Base-by-base conservation (phyloP, 768 basidiomycete species). In the Exidia glandulosa region DNA sequence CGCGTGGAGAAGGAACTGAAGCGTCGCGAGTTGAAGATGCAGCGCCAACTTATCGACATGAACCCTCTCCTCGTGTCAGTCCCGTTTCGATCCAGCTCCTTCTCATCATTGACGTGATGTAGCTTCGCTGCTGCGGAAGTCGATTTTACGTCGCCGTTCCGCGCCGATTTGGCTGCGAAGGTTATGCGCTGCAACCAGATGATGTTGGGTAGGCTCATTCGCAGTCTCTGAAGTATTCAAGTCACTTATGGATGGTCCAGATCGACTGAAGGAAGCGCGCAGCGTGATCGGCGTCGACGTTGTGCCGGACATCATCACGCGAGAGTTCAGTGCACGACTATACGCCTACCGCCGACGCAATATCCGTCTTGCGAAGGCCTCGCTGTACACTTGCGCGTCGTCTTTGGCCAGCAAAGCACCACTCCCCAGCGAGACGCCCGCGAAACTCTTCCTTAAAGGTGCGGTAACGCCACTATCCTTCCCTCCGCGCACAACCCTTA, bases 81-180 rank as follows among this genome's bases (percentile, higher is more conserved):
- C 33, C 14, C 31, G 3, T 13, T 25, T 27, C n/a, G 32, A 27
- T 2, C 5, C 14, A 19, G 2, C 47, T 25, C 4, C 19, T 27
- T n/a, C 25, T 34, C 12, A 12, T 25, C 33, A 32, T 10, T 62
- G 30, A 23, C 25, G 29, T n/a, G 48, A n/a, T 14, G n/a, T 48
- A 70, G 69, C 14, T 70, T 70, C 60, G 62, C 67, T 12, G 56
- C 60, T 2, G 69, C 62, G 14, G 69, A 70, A 37, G 68, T 66
- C 3, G 57, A 64, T 3, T 64, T 65, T 19, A 55, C 62, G 25
- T 29, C 30, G 7, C 62, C 65, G 13, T 70, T 70, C 62, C 59
- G 62, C 16, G 65, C 62, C 3, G 61, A 61, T 3, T 31, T 63
- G 2, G 56, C 60, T 2, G 23, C 55, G 9, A 50, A 56, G 14